phyloP scores from a whole-genome alignment of 768 basidiomycete species.

The Tylopilus plumbeoviolaceoides region DNA sequence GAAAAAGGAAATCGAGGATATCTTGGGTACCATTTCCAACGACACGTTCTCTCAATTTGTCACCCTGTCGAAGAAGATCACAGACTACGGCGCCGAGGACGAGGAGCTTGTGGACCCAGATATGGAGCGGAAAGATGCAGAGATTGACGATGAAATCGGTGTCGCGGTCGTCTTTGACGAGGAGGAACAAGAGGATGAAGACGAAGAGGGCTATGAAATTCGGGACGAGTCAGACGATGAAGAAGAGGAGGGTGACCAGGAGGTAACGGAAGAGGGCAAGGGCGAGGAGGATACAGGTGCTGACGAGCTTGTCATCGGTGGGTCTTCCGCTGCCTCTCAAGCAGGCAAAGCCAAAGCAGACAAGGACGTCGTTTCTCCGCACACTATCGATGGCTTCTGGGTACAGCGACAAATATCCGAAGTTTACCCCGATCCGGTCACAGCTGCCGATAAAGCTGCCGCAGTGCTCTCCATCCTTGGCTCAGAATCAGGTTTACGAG shows the following conservation, averaged over 20 bases:
- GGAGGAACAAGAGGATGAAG: conserved; percentile 92
- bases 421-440: conserved; percentile 91
- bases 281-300: conserved; percentile 47
- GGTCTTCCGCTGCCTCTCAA: conserved; percentile 47
- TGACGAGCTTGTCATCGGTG: conserved; percentile 79
- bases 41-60: conserved; percentile 83
- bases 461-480: conserved; percentile 80
- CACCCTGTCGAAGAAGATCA: conserved; percentile 87
- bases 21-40: conserved; percentile 58
- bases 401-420: conserved; percentile 92
- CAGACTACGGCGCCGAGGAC: conserved; percentile 90
- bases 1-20: conserved; percentile 86
- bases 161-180: conserved; percentile 98
- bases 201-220: conserved; percentile 86
- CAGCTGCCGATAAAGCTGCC: conserved; percentile 86
- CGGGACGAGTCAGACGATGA: conserved; percentile 78
- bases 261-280: conserved; percentile 39
- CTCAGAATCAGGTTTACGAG: conserved; percentile 83
- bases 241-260: conserved; percentile 49
- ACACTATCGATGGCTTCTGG: conserved; percentile 96
- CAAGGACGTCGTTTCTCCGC: conserved; percentile 81
- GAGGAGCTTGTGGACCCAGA: conserved; percentile 76
- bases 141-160: conserved; percentile 95
- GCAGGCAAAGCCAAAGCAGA: conserved; percentile 52
- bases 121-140: conserved; percentile 75